Evolutionary conservation across 106 monocot species (phyloP), one percentile per base, ranked within the genome.

Genomic region (Dendrobium officinale): DNA sequence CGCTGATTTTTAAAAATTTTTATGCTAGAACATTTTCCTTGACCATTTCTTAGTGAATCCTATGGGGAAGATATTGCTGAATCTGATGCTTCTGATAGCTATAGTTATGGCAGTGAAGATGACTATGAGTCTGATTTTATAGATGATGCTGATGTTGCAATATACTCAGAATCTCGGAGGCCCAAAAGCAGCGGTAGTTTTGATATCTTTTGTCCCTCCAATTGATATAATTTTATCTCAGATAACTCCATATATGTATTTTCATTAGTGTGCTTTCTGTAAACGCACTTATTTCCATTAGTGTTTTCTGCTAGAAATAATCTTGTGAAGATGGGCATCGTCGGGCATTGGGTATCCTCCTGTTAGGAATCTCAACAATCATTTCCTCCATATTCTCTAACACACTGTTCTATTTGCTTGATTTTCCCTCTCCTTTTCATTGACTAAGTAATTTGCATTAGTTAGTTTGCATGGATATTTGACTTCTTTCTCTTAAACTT

Each of bases 11-110:
- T 42, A 5, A 3, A 22, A 74, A 33, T 33, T 77, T 5, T 55
- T 33, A 16, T 16, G 54, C 5, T 59, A 20, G 13, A 20, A 40
- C 20, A 1, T 40, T 78, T 72, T 80, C 73, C 82, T 86, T 89
- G 48, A 89, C 78, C 78, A n/a, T 43, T 5, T 26, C 51, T 27
- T 51, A 97, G 96, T 77, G 94, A 92, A 79, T 88, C 92, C 41
- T 88, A 85, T 83, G 97, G 90, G 48, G 97, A 92, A 80, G 94
- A 94, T 82, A 91, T 90, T 77, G 83, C 82, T 49, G 89, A 85
- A 59, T 81, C 85, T 18, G 92, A 89, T n/a, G 77, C 55, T 49
- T 72, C 82, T 4, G 94, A 81, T 2, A 75, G 73, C 55, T 87
- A 58, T 9, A 78, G 56, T 68, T 79, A 37, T 81, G 83, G 81